Base-by-base conservation (phyloP, 2,329 filamentous ascomycete species). In the Aspergillus fischeri region DNA sequence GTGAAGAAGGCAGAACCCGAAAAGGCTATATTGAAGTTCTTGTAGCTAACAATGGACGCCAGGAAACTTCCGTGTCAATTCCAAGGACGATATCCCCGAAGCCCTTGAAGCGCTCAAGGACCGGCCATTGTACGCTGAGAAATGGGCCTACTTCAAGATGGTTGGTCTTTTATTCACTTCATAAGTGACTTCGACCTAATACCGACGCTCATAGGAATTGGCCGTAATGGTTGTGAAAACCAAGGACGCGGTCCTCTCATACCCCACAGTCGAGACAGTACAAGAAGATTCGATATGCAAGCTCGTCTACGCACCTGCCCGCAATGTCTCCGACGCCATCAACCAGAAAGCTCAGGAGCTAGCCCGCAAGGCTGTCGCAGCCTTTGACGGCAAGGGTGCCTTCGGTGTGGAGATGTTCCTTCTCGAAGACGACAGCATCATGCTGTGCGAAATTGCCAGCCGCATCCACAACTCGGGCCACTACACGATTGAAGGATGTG, bases 351-450 rank as follows among this genome's bases (percentile, higher is more conserved):
- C 92, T 0, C 87, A 91, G 69, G 82, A 86, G 45, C 81, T 97
- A 0, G 94, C 92, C 0, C 85, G 86, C 64, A 86, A 89, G 57
- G 92, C 94, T 10, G 86, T 97, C 24, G 82, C 84, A 45, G 88
- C 85, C 52, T 88, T 99, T 54, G 86, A 87, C 78, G 94, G 94
- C 52, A 88, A 94, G 60, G 94, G 94, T 62, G 90, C 96, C 32
- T 99, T 97, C 74, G 94, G 93, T 0, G 93, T 97, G 0, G 94
- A 99, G 77, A 90, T 97, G 86, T 99, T 99, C 76, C 76, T 97
- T 3, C 83, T 92, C 10, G 78, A 86, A 51, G 86, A 94, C 66
- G 85, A 86, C 77, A 78, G 73, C 57, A 81, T 96, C 1, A 77
- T 95, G 57, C 83, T 97, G 65, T 96, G 96, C 73, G 92, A 96